Percentiles rank a stretch among this genome's conserved stretches.
These are phyloP conservation scores for Rhizopus sp. DNA, from an alignment of 371 early-diverging fungal genomes.

Conservation along the genomic window DNA sequence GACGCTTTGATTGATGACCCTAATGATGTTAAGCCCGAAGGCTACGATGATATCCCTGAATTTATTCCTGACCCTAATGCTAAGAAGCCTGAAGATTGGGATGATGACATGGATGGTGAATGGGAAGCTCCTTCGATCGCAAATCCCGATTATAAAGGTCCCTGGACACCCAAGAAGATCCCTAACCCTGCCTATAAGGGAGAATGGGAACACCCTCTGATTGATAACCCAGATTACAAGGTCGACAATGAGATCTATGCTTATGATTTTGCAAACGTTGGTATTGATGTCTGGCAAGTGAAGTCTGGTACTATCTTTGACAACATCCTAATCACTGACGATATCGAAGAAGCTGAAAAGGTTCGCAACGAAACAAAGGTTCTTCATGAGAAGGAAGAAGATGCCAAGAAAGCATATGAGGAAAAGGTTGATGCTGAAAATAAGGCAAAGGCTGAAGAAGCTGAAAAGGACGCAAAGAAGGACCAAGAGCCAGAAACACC, in stretches of 20 bases:
- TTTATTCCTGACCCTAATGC: conserved; percentile 85
- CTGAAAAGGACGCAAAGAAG: conserved; percentile 27
- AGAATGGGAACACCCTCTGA: conserved; percentile 86
- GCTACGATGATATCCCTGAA: conserved; percentile 83
- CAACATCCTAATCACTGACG: conserved; percentile 83
- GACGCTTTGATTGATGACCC: conserved; percentile 86
- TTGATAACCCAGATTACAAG: conserved; percentile 91
- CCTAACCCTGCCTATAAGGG: conserved; percentile 97
- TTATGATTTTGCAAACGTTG: conserved; percentile 81
- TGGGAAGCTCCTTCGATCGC: conserved; percentile 88
- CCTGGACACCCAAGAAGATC: conserved; percentile 80
- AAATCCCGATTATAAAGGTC: conserved; percentile 90
- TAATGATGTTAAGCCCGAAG: conserved; percentile 84
- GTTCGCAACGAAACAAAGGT: conserved; percentile 63
- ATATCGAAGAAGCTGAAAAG: conserved; percentile 69
- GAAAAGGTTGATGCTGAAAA: conserved; percentile 35
- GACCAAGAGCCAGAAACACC: conserved; percentile 34
- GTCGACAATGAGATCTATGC: conserved; percentile 83
- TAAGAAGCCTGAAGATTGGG: conserved; percentile 94
- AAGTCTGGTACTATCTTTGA: conserved; percentile 91
- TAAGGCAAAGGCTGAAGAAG: conserved; percentile 26
- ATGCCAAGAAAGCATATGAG: conserved; percentile 27
- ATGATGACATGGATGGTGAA: conserved; percentile 82
- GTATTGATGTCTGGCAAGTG: conserved; percentile 98
- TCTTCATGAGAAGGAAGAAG: conserved; percentile 43